A percentile compares a stretch with the other conserved stretches of the same genome.
Evolutionary conservation across 441 rosid species (phyloP).

Genomic region (Breynia disticha): DNA sequence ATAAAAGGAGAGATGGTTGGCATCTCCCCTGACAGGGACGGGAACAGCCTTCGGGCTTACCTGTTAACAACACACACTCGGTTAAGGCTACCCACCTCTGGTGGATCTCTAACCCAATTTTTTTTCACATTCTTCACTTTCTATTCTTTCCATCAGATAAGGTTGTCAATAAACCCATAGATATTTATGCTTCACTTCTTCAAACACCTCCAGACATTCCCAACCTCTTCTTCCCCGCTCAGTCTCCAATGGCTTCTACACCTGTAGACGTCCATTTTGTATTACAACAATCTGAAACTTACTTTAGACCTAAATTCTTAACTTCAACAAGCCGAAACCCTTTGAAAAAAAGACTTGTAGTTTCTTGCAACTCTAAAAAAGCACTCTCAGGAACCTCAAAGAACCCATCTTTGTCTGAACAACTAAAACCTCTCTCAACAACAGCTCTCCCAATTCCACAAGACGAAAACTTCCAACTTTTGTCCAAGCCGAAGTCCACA

Average conservation of each 20-base stretch:
- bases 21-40: conserved; percentile 23
- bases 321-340: conserved; percentile 22
- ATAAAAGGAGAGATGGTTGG: conserved; percentile 20
- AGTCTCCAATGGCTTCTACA: conserved; percentile 50
- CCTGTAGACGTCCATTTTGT: conserved; percentile 45
- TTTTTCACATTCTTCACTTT: neutral
- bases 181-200: conserved; percentile 1
- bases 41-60: conserved; percentile 15
- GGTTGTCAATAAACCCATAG: conserved; percentile 25
- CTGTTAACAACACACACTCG: conserved; percentile 13
- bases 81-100: conserved; percentile 15
- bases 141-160: conserved; percentile 23
- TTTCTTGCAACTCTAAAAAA: conserved; percentile 40
- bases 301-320: conserved; percentile 26
- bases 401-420: conserved; percentile 69
- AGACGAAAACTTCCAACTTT: conserved; percentile 26
- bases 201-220: neutral
- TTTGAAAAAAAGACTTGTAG: conserved; percentile 25
- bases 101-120: conserved; percentile 20
- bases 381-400: conserved; percentile 31
- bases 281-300: conserved; percentile 30
- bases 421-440: conserved; percentile 65
- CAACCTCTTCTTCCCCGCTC: neutral
- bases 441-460: conserved; percentile 44
- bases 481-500: conserved; percentile 71